Evolutionary conservation across 257 asterid species (phyloP), one percentile per base, ranked within the genome.

Genomic region (Solanum chmielewskii): DNA sequence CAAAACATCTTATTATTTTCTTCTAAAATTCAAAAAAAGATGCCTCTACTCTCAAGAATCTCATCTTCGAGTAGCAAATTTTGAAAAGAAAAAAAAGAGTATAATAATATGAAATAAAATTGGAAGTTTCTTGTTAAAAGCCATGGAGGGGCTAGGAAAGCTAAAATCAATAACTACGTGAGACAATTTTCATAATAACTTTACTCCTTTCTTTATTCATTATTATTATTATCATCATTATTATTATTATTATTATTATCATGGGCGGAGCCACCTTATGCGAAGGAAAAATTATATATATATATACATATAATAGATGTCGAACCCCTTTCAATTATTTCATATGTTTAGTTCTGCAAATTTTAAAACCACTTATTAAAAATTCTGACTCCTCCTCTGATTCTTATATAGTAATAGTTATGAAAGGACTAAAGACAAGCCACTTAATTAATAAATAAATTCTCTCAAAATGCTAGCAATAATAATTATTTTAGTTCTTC

Each of bases 271-370:
- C 5, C 35, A 33, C 5, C 1, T 33, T 33, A 33, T 33, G 35
- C 35, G 5, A 33, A 33, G 4, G 5, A 33, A 3, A 33, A 33
- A 31, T 31, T 29, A 2, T 29, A 29, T 29, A 29, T 29, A 29
- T 33, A 33, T 3, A 3, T 33, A 33, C 3, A 33, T 33, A 33
- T 33, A 33, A 33, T 4, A 4, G 5, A 33, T 33, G 5, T 33
- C 5, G 35, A 33, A 4, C 5, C 5, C 35, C 0, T 0, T 33
- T 3, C 5, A 1, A 4, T 33, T 33, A 33, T 33, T 33, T 33
- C 5, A 33, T 33, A 33, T 33, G 1, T 33, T 0, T 33, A 3
- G 1, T 33, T 33, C 1, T 33, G 5, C 5, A 33, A 33, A 3
- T 33, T 33, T 33, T 4, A 0, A 33, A 33, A 33, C 0, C 35